A percentile compares a stretch with the other conserved stretches of the same genome.
These are phyloP conservation scores for Iris pallida DNA, from an alignment of 116 monocot species.

Conservation along the genomic window DNA sequence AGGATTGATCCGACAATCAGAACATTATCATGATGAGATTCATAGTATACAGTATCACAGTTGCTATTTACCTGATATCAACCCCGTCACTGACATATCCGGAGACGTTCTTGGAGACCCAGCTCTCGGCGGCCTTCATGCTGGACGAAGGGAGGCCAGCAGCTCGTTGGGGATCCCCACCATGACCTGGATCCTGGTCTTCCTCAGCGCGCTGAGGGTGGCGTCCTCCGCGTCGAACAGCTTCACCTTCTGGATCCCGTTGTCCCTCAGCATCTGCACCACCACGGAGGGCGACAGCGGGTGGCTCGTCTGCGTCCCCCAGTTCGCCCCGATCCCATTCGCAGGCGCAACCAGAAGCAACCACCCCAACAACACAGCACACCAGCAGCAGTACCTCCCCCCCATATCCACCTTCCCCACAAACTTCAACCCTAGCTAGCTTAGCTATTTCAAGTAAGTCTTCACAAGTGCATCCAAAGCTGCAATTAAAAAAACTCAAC, in stretches of 20 bases:
- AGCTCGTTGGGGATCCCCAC: constrained; percentile 41
- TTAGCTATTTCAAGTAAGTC: too few relatives aligned
- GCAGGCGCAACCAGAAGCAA: background rate
- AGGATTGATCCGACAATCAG: too few relatives aligned
- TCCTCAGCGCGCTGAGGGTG: constrained; percentile 23
- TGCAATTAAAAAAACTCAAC: too few relatives aligned
- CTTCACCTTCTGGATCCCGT: constrained; percentile 37
- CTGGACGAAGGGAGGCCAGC: constrained; percentile 24
- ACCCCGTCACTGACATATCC: constrained; percentile 33
- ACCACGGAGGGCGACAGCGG: constrained; percentile 28
- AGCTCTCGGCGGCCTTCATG: constrained; percentile 25
- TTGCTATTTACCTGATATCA: constrained; percentile 27
- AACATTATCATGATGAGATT: too few relatives aligned
- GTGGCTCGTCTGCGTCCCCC: constrained; percentile 44
- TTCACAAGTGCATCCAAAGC: too few relatives aligned
- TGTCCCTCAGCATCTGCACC: constrained; percentile 42
- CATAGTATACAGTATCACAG: too few relatives aligned
- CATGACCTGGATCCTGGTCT: constrained; percentile 45
- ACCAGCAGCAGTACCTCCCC: too few relatives aligned
- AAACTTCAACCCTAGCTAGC: too few relatives aligned
- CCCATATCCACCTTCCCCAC: too few relatives aligned
- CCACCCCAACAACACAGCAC: constrained; percentile 1
- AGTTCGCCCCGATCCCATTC: constrained; percentile 41
- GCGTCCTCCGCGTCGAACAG: constrained; percentile 41
- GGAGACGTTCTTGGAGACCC: constrained; percentile 44